Base-by-base conservation (phyloP, 2,329 filamentous ascomycete genomes). In the Cryphonectria radicalis region DNA sequence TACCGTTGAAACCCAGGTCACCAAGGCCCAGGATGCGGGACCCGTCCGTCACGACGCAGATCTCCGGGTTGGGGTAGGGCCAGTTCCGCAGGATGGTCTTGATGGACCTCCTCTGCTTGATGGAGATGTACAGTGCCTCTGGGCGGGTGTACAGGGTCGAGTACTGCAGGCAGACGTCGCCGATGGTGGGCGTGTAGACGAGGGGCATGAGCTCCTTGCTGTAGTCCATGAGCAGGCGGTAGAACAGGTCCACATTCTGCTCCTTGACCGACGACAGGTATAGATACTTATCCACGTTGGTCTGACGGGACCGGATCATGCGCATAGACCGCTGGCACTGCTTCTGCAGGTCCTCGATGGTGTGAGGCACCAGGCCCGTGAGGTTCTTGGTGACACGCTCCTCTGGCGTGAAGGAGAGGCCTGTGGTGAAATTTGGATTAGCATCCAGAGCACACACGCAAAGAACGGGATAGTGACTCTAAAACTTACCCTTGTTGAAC, bases 131-230 rank as follows among this genome's bases (percentile, higher is more conserved):
- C 82, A 98, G 89, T 75, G 92, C 94, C 86, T 98, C 96, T 32
- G 96, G 95, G 76, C 95, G 92, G 73, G 95, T 97, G 86, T 97
- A 98, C 77, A 98, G 90, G 77, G 95, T 94, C 55, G 95, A 97
- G 89, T 97, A 99, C 83, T 95, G 92, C 80, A 97, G 87, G 85
- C 96, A 99, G 76, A 97, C 96, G 81, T 98, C 95, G 78, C 96
- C 96, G 77, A 99, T 94, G 78, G 93, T 95, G 63, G 93, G 93
- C 25, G 93, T 96, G 84, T 96, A 96, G 77, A 96, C 93, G 75
- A 95, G 85, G 65, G 93, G 93, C 83, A 94, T 95, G 76, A 95
- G 84, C 77, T 94, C 92, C 83, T 91, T 86, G 73, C 91, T 84
- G 82, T 95, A 91, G 81, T 93, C 89, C 74, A 94, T 92, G 74